Evolutionary conservation across 225 moss, liverwort and hornwort genomes (phyloP), one percentile per base, ranked within the genome.

Genomic region (Polytrichum formosum): DNA sequence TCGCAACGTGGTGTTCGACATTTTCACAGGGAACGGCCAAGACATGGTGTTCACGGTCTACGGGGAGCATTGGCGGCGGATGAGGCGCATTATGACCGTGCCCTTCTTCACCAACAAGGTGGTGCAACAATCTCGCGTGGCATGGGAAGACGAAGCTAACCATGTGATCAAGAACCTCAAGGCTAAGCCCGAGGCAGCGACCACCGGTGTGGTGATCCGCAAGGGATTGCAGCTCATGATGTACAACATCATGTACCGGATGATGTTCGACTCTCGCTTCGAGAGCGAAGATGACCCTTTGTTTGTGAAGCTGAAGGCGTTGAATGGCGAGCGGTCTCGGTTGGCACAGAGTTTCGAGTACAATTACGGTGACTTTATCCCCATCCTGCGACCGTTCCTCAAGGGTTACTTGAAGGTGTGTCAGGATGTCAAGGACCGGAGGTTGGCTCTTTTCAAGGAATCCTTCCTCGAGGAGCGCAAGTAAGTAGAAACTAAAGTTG

Each of bases 241-340:
- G 90, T 90, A 90, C 81, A 90, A 90, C 65, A 2, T 88, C 54
- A 90, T 90, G 88, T 90, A 90, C 73, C 79, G 82, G 53, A 76
- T 88, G 83, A 88, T 88, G 88, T 88, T 88, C 18, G 82, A 81
- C 74, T 85, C 82, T n/a, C 72, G 90, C 59, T 90, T 90, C 31
- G 83, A 85, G 27, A 74, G 54, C 2, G 83, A 87, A 73, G 83
- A 88, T 27, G 90, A 90, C 30, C 78, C 78, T 19, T 53, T 90
- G 67, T 90, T 55, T 58, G 73, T 83, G 53, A 90, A 83, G 83
- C 63, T 88, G 46, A 88, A 85, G 70, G 78, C 81, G 1, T 28
- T 90, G 68, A 90, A 90, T 61, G 73, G 77, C 6, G 90, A 90
- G 67, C 81, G 90, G 29, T 85, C 82, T 28, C 77, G 88, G 25